Evolutionary conservation across 2,329 filamentous ascomycete species (phyloP).

Genomic region (Diaporthe sp.): DNA sequence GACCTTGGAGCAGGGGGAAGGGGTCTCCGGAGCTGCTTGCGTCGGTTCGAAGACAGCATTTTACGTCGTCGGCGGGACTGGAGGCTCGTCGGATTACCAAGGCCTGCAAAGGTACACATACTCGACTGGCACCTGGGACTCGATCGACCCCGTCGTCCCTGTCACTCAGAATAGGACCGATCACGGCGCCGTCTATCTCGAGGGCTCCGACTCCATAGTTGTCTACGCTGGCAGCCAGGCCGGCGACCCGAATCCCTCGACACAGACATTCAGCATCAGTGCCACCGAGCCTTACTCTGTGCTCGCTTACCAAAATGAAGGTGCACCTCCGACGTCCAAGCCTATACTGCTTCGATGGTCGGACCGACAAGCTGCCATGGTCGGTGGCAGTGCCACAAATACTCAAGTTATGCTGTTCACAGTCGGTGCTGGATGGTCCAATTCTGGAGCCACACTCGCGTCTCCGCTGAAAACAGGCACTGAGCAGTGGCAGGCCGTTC

Average conservation of each 20-base stretch:
- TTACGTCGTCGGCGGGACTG: slow-evolving; percentile 84
- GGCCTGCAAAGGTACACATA: slow-evolving; percentile 81
- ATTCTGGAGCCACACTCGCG: slow-evolving; percentile 75
- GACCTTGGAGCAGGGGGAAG: slow-evolving; percentile 72
- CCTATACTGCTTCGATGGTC: slow-evolving; percentile 85
- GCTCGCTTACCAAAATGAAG: slow-evolving; percentile 65
- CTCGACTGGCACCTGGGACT: slow-evolving; percentile 66
- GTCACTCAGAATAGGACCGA: slow-evolving; percentile 78
- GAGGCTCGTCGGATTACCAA: slow-evolving; percentile 68
- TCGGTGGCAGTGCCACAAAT: slow-evolving; percentile 79
- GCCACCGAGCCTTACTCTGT: slow-evolving; percentile 76
- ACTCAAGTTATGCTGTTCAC: slow-evolving; percentile 81
- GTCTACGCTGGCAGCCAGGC: slow-evolving; percentile 84
- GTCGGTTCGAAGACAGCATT: slow-evolving; percentile 75
- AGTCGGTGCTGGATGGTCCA: slow-evolving; percentile 72
- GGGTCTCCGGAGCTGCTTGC: slow-evolving; percentile 82
- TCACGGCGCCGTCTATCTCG: slow-evolving; percentile 83
- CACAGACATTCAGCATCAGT: slow-evolving; percentile 81
- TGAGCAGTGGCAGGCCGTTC: slow-evolving; percentile 68
- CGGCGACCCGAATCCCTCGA: slow-evolving; percentile 69
- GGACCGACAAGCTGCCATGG: slow-evolving; percentile 76
- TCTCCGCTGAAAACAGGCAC: slow-evolving; percentile 71
- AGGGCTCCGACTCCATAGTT: slow-evolving; percentile 77
- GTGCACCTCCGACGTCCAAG: slow-evolving; percentile 72
- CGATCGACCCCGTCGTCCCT: slow-evolving; percentile 56